These are phyloP conservation scores for Fusarium avenaceum DNA, from an alignment of 2,329 filamentous ascomycete genomes.

Conservation along the genomic window DNA sequence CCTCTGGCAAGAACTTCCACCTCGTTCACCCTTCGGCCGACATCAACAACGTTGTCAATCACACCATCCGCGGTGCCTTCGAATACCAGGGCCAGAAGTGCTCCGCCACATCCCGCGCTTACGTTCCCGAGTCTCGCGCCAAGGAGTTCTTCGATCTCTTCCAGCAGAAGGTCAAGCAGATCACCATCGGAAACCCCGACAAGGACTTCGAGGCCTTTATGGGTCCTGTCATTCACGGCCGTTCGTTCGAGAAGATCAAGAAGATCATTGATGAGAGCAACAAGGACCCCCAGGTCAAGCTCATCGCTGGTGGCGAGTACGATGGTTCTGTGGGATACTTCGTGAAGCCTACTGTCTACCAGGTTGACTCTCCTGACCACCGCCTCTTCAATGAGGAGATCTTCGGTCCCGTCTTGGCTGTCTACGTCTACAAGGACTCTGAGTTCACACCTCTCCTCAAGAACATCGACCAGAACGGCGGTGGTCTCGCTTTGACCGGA, in stretches of 20 bases:
- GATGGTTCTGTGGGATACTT: slow-evolving; percentile 84
- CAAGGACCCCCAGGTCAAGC: slow-evolving; percentile 76
- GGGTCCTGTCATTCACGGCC: slow-evolving; percentile 86
- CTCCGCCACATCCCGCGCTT: slow-evolving; percentile 84
- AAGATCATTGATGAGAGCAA: slow-evolving; percentile 84
- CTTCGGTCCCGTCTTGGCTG: slow-evolving; percentile 81
- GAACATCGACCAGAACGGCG: slow-evolving; percentile 58
- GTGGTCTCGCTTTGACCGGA: slow-evolving; percentile 62
- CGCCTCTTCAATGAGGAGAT: slow-evolving; percentile 81
- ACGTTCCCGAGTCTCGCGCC: slow-evolving; percentile 83
- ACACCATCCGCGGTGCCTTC: slow-evolving; percentile 88
- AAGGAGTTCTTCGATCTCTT: slow-evolving; percentile 76
- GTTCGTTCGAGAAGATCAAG: slow-evolving; percentile 83
- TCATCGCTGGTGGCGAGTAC: slow-evolving; percentile 81
- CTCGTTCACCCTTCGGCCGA: slow-evolving; percentile 83
- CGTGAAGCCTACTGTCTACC: slow-evolving; percentile 86
- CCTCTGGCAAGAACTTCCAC: slow-evolving; percentile 95
- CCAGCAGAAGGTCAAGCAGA: slow-evolving; percentile 73
- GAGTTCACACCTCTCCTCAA: slow-evolving; percentile 55
- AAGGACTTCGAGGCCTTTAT: slow-evolving; percentile 81
- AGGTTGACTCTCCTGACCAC: slow-evolving; percentile 78
- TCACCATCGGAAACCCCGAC: slow-evolving; percentile 77
- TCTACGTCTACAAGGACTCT: slow-evolving; percentile 82
- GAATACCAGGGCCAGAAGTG: slow-evolving; percentile 95
- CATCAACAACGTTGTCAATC: slow-evolving; percentile 81